These are phyloP conservation scores for Xylariaceae sp. DNA, from an alignment of 2,329 filamentous ascomycete species.

Conservation along the genomic window DNA sequence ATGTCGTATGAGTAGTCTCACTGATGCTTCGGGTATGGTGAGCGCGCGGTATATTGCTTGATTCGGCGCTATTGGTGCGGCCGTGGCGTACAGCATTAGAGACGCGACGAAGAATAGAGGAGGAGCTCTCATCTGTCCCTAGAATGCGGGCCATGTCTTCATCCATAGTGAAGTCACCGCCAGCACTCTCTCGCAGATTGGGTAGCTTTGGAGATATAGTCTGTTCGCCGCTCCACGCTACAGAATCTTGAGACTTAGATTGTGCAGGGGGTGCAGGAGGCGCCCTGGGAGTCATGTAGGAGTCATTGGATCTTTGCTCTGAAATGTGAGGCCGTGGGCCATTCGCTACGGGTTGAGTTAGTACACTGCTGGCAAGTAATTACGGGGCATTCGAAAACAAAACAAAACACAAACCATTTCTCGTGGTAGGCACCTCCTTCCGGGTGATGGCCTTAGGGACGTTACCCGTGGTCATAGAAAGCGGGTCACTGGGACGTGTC, in stretches of 20 bases:
- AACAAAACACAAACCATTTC: conserved; percentile 39
- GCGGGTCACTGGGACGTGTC: conserved; percentile 42
- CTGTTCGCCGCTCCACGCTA: conserved; percentile 37
- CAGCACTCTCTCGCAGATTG: conserved; percentile 71
- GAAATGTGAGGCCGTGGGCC: conserved; percentile 28
- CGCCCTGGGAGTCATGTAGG: conserved; percentile 56
- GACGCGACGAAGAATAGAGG: conserved; percentile 79
- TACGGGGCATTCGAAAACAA: too few species aligned
- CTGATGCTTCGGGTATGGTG: conserved; percentile 61
- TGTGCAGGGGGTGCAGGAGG: conserved; percentile 51
- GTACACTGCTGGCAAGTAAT: not conserved
- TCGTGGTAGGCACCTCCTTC: conserved; percentile 57
- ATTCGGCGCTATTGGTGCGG: conserved; percentile 76
- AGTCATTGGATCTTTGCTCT: conserved; percentile 45
- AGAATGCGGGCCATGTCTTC: conserved; percentile 92
- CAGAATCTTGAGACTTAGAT: conserved; percentile 44
- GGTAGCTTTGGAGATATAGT: conserved; percentile 64
- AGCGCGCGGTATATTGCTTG: conserved; percentile 39
- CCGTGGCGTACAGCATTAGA: conserved; percentile 94
- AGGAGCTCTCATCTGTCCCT: conserved; percentile 69
- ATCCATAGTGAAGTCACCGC: conserved; percentile 88
- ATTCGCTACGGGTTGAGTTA: conserved; percentile 32
- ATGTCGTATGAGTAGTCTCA: conserved; percentile 62
- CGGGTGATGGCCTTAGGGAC: conserved; percentile 52
- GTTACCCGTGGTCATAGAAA: conserved; percentile 36